Evolutionary conservation across 108 stramenopile species (phyloP), one percentile per base, ranked within the genome.

Genomic region (Aurantiochytrium sp.): DNA sequence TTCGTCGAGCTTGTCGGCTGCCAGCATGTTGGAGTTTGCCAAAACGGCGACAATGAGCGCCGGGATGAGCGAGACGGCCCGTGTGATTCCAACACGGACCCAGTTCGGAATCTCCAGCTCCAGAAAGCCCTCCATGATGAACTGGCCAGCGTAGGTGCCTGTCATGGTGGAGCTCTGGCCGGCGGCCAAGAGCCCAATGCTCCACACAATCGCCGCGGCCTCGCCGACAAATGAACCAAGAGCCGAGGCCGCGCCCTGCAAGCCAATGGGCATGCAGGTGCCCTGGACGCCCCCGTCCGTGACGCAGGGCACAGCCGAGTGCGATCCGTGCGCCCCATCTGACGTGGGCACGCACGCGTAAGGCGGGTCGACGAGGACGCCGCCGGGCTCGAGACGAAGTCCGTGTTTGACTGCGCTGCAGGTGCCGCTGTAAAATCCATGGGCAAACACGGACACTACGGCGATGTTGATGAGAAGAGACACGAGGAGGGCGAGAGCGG

Each of bases 71-170:
- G 95, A 95, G 4, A 95, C 91, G 54, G 94, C 55, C 21, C 96
- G 92, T 5, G 95, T 95, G 12, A 95, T 37, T 24, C 95, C 89
- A 39, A 95, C 94, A 27, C 96, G 89, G 22, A 90, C 41, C 88
- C 92, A 90, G 5, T 92, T 68, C 0, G 95, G 93, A 10, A 96
- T 81, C 55, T 90, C 89, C 4, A 96, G 69, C 42, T 95, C 85
- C 69, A 96, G 85, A 85, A 96, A 96, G 0, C 96, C 96, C 52
- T 95, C 95, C 95, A 96, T 96, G 39, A 96, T 93, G 52, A 92
- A 95, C 85, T 96, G 96, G 36, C 96, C 96, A 3, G 96, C 95
- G 88, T 94, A 96, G 2, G 96, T 96, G 3, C 94, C 95, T 34
- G 96, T 96, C 89, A 96, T 96, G 39, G 92, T 93, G 42, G 90